Conservation (phyloP, 108 stramenopile genomes). For the Pseudonitzschia multiseries region DNA sequence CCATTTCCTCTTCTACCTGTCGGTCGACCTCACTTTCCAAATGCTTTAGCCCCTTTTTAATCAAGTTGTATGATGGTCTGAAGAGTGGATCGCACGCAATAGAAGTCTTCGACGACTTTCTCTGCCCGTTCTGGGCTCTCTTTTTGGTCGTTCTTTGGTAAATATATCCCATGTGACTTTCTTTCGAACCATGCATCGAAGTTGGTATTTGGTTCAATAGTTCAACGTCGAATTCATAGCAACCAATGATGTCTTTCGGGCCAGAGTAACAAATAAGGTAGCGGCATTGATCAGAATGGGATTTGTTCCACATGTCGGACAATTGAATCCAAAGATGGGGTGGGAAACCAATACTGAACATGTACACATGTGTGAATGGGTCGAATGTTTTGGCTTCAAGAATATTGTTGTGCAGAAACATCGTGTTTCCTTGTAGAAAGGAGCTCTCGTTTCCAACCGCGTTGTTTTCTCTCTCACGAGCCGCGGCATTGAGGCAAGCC, state of each 20-base stretch:
- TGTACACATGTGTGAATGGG: slow-evolving; percentile 98
- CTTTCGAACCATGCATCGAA: slow-evolving; percentile 88
- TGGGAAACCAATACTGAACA: slow-evolving; percentile 93
- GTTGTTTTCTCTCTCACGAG: slow-evolving; percentile 2
- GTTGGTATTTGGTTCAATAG: slow-evolving; percentile 61
- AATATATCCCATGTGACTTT: slow-evolving; percentile 79
- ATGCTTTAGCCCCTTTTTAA: slow-evolving; percentile 38
- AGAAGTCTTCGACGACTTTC: slow-evolving; percentile 13
- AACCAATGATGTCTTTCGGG: slow-evolving; percentile 67
- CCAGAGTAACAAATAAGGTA: slow-evolving; percentile 82
- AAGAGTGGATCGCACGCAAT: slow-evolving; percentile 71
- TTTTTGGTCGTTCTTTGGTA: slow-evolving; percentile 51
- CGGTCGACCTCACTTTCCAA: slow-evolving; percentile 38
- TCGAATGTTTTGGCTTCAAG: slow-evolving; percentile 81
- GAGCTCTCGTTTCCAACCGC: slow-evolving; percentile 16
- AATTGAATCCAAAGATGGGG: slow-evolving; percentile 65
- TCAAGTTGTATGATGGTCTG: slow-evolving; percentile 45
- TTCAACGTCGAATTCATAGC: slow-evolving; percentile 79
- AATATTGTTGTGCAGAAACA: slow-evolving; percentile 87
- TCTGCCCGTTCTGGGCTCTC: background rate
- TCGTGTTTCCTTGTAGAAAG: slow-evolving; percentile 39
- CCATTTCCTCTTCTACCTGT: slow-evolving; percentile 43
- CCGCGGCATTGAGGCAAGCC: slow-evolving; percentile 51
- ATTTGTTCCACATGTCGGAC: slow-evolving; percentile 67
- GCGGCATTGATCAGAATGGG: background rate